Base-by-base conservation (phyloP, 768 basidiomycete genomes). In the Dentipellis sp. region DNA sequence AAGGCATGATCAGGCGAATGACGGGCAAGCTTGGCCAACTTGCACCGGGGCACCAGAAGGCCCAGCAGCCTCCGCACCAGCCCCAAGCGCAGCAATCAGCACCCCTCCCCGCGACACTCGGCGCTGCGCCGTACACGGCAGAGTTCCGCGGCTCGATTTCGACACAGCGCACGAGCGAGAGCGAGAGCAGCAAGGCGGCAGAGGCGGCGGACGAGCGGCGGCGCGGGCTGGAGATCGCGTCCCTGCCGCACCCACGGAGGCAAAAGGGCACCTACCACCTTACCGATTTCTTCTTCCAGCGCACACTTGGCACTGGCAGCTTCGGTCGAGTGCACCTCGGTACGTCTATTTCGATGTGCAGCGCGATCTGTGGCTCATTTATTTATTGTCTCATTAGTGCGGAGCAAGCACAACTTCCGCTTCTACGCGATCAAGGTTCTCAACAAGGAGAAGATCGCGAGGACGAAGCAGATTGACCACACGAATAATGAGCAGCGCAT, bases 341-440 rank as follows among this genome's bases (percentile, higher is more conserved):
- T 91, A 66, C 53, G 72, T 40, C 4, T 29, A 23, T 35, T 35
- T 3, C 21, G 42, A 16, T 9, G 40, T 21, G 12, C 29, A 6
- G 6, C 29, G 29, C 29, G 29, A 29, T 29, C 46, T 12, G 7
- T 4, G 34, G 38, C 5, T 22, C 17, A 23, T 38, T 53, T 8
- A 48, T 29, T 7, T 8, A 48, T 29, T 7, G 14, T 53, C 40
- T 17, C 48, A 14, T 16, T 66, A 93, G 93, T 92, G 29, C 83
- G 88, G 58, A 94, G 91, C 68, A 89, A 86, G 71, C 91, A 95
- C 67, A 97, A 95, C 67, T 78, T 89, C n/a, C 88, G 94, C 14
- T 94, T 91, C 69, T 97, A 95, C 67, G 94, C 94, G 50, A 83
- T 95, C 77, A 97, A 97, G 68, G 93, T 97, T 8, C 74, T 97